Evolutionary conservation across 345 rosid genomes (phyloP), one percentile per base, ranked within the genome.

Genomic region (Salix dunnii): DNA sequence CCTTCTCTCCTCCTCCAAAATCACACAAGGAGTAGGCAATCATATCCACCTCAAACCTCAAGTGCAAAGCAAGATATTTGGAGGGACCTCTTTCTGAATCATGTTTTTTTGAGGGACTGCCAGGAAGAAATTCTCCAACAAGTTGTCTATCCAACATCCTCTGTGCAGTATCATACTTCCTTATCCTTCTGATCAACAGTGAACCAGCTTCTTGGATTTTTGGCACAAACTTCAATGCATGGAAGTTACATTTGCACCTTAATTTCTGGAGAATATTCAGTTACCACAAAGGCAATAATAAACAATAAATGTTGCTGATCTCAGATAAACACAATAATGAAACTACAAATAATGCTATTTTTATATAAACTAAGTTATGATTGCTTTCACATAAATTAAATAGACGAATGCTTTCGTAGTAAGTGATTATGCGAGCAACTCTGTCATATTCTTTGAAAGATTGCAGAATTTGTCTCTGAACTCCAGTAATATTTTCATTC

Each of bases 1-100:
- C 99, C 5, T 74, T 48, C 77, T 84, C 86, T 55, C 97, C 91
- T 16, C 98, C 99, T 70, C 98, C 98, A 42, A 93, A 95, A 74
- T 93, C 96, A 65, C 97, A 96, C 9, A 82, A 84, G 75, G 96
- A 96, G 80, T 96, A 96, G 48, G 98, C 99, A 75, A 93, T 92
- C 98, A 96, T 96, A 80, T 96, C 99, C 81, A 83, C 92, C 85
- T 96, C 98, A 76, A 93, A 96, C 80, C 98, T 87, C 83, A 96
- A 79, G 81, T 96, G 99, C 68, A 95, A 82, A 69, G 97, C 98
- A 76, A 95, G 94, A 75, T 89, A 95, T 79, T 72, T 88, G 2
- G 85, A 76, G 43, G 83, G 80, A 23, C 85, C 81, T 76, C 64
- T 79, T 40, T 76, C 73, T 64, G 69, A 71, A 75, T 78, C 17